Evolutionary conservation across 345 rosid species (phyloP).

Genomic region (Eucalyptus victrix): DNA sequence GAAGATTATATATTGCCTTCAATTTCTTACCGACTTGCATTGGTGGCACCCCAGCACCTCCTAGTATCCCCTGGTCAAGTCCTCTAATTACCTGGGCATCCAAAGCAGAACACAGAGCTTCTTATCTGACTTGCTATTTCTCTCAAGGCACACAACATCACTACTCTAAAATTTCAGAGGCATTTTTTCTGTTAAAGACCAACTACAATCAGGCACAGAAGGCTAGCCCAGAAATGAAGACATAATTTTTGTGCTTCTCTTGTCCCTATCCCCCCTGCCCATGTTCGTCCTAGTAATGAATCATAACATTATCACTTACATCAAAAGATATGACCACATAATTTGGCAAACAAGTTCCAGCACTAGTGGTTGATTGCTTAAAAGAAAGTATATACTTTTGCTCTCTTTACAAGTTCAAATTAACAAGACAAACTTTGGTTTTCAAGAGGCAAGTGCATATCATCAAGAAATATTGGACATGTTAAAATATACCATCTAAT

Average conservation of each 20-base stretch:
- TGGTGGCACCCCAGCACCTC: slow-evolving; percentile 90
- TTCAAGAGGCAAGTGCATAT: neutral
- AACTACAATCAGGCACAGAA: neutral
- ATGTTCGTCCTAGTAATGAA: neutral
- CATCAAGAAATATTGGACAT: neutral
- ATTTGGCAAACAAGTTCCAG: neutral
- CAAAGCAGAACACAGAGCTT: neutral
- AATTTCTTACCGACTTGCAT: slow-evolving; percentile 61
- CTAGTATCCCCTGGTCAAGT: slow-evolving; percentile 86
- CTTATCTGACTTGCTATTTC: neutral
- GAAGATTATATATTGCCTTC: neutral
- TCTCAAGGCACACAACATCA: neutral
- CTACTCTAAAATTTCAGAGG: neutral
- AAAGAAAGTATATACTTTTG: neutral
- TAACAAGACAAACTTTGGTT: neutral
- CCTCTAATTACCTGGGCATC: slow-evolving; percentile 65
- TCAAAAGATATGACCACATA: neutral
- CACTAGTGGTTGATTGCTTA: neutral
- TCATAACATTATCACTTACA: neutral
- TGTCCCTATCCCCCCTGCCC: neutral
- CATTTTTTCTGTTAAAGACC: neutral
- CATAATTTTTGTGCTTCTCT: neutral
- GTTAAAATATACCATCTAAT: neutral
- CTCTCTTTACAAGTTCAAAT: neutral
- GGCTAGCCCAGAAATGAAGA: neutral